Percentiles rank a stretch among this genome's conserved stretches.
These are phyloP conservation scores for Camelina sativa DNA, from an alignment of 345 rosid genomes.

Conservation along the genomic window DNA sequence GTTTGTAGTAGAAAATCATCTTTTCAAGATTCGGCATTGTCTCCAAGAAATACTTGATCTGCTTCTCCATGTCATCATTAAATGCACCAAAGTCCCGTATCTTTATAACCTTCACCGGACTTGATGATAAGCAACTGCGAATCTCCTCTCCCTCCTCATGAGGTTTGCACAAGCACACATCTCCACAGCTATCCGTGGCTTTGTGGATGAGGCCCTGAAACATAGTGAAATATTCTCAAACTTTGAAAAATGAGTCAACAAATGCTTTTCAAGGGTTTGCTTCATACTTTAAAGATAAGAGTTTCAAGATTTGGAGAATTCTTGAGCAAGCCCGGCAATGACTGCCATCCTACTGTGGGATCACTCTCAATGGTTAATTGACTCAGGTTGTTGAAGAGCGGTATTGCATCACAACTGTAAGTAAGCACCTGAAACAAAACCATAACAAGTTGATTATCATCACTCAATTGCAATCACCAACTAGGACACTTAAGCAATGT, in stretches of 20 bases:
- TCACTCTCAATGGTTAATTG: background rate
- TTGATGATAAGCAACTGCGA: background rate
- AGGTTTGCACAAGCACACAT: background rate
- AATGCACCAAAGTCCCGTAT: background rate
- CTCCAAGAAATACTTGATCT: no score
- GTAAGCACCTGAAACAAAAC: background rate
- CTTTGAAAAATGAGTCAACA: background rate
- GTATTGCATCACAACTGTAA: background rate
- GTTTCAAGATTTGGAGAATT: background rate
- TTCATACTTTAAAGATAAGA: background rate
- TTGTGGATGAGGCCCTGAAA: background rate
- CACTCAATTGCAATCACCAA: background rate
- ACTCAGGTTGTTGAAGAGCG: background rate
- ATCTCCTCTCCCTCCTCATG: background rate
- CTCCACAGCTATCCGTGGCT: background rate
- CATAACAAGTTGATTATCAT: background rate
- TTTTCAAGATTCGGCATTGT: no score
- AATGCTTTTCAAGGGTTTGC: background rate
- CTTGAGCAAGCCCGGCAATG: background rate
- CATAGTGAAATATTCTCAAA: background rate
- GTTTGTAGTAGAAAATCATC: no score
- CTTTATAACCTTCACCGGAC: background rate
- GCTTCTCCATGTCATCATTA: background rate
- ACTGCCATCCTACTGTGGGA: background rate
- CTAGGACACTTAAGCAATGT: background rate